Conservation (phyloP, 2,329 filamentous ascomycete species). For the Phaeoacremonium minimum region DNA sequence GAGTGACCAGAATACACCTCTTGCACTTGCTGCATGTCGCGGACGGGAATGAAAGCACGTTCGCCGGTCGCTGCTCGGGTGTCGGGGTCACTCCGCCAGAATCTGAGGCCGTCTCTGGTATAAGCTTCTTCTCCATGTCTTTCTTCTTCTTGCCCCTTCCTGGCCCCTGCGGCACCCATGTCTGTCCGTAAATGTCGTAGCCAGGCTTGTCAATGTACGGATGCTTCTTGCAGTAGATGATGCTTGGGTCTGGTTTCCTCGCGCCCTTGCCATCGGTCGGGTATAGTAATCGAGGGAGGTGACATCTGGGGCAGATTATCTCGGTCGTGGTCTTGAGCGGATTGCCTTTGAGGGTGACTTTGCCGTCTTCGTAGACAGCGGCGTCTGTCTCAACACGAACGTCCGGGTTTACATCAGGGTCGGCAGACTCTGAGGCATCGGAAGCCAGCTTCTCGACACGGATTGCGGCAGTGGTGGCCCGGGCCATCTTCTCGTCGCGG, state of each 20-base stretch:
- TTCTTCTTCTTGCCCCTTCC: constrained; percentile 77
- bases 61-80: constrained; percentile 51
- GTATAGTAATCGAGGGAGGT: constrained; percentile 68
- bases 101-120: constrained; percentile 38
- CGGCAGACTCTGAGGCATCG: constrained; percentile 48
- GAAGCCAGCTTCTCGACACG: constrained; percentile 58
- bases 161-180: constrained; percentile 68
- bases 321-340: constrained; percentile 67
- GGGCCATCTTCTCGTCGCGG: constrained; percentile 72
- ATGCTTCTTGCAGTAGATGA: constrained; percentile 75
- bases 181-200: constrained; percentile 79
- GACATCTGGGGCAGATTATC: constrained; percentile 70
- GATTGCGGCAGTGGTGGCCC: constrained; percentile 61
- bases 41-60: constrained; percentile 61
- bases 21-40: constrained; percentile 66
- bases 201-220: constrained; percentile 73
- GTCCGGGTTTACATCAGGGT: constrained; percentile 48
- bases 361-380: constrained; percentile 66
- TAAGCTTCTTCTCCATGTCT: constrained; percentile 60
- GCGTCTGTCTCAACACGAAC: constrained; percentile 62
- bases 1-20: constrained; percentile 59
- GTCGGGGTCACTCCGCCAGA: constrained; percentile 27
- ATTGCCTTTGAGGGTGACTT: constrained; percentile 66
- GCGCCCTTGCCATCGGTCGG: constrained; percentile 68
- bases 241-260: constrained; percentile 58